Evolutionary conservation across 352 stramenopile species (phyloP).

Genomic region (Elongisporangium senticosum): DNA sequence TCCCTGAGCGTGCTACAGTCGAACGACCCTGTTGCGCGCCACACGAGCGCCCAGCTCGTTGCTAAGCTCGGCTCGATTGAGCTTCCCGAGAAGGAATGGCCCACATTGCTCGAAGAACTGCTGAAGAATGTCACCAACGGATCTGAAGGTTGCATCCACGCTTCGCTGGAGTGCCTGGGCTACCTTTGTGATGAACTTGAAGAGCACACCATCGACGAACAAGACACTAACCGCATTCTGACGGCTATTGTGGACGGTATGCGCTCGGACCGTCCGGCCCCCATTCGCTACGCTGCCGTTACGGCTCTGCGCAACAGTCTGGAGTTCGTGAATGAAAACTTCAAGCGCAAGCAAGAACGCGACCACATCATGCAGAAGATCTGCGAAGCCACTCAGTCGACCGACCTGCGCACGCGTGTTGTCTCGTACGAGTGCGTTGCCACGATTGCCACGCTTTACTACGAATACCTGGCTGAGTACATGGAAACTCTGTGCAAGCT

Average conservation of each 20-base stretch:
- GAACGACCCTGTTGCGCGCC: conserved; percentile 54
- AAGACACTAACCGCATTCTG: conserved; percentile 94
- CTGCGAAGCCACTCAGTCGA: conserved; percentile 92
- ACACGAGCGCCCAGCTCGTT: conserved; percentile 89
- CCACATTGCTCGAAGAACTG: conserved; percentile 87
- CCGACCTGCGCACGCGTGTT: conserved; percentile 82
- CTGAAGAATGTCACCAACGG: conserved; percentile 90
- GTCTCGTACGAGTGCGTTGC: conserved; percentile 95
- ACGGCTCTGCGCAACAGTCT: conserved; percentile 93
- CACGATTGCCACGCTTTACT: conserved; percentile 94
- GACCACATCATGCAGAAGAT: conserved; percentile 96
- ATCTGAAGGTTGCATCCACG: conserved; percentile 88
- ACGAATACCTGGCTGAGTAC: conserved; percentile 94
- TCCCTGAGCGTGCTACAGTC: conserved; percentile 60
- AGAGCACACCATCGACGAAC: conserved; percentile 62
- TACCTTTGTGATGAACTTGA: conserved; percentile 83
- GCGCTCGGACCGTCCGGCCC: conserved; percentile 68
- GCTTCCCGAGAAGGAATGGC: conserved; percentile 92
- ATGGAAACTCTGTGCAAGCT: conserved; percentile 96
- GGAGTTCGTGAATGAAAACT: conserved; percentile 94
- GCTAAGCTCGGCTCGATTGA: conserved; percentile 94
- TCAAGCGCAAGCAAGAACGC: conserved; percentile 93
- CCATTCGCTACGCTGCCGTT: conserved; percentile 90
- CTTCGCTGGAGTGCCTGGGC: conserved; percentile 79
- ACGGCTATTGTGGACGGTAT: conserved; percentile 97